Conservation (phyloP, 2,329 filamentous ascomycete genomes). For the Verticillium nonalfalfae region DNA sequence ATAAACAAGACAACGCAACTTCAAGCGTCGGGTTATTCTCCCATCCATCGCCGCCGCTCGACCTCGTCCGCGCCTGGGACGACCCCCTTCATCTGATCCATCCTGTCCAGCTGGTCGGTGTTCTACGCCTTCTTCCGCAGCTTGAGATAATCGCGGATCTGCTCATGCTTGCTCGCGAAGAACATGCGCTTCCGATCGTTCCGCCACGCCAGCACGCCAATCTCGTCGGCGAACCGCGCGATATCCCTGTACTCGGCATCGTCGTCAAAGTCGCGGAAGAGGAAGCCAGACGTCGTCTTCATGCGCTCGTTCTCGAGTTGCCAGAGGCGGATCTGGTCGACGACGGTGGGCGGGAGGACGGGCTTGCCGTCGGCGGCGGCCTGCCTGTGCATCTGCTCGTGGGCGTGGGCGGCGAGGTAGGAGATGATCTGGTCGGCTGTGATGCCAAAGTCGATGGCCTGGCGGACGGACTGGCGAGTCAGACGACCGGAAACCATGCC, state of each 20-base stretch:
- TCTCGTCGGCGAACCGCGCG: slow-evolving; percentile 75
- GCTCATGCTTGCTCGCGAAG: slow-evolving; percentile 87
- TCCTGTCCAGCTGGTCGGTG: not conserved
- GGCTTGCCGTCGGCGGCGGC: slow-evolving; percentile 53
- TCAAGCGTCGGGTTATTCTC: not conserved
- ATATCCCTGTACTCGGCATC: slow-evolving; percentile 64
- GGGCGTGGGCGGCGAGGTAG: slow-evolving; percentile 86
- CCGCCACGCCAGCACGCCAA: slow-evolving; percentile 85
- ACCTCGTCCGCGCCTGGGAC: not conserved
- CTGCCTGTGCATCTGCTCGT: slow-evolving; percentile 82
- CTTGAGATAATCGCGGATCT: slow-evolving; percentile 75
- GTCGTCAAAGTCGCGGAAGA: slow-evolving; percentile 83
- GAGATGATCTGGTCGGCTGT: slow-evolving; percentile 92
- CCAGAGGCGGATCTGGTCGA: slow-evolving; percentile 96
- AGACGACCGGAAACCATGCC: slow-evolving; percentile 92
- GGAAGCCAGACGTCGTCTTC: slow-evolving; percentile 72
- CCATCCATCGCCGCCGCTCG: not conserved
- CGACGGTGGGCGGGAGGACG: slow-evolving; percentile 86
- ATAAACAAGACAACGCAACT: too few species aligned
- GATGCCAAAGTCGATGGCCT: slow-evolving; percentile 84
- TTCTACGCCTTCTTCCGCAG: slow-evolving; percentile 49
- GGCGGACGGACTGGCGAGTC: slow-evolving; percentile 80
- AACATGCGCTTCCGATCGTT: slow-evolving; percentile 76
- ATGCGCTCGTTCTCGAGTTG: slow-evolving; percentile 96
- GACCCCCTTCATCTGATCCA: not conserved